Conservation (phyloP, 1,284 basidiomycete genomes). For the Rhodotorula sp. region DNA sequence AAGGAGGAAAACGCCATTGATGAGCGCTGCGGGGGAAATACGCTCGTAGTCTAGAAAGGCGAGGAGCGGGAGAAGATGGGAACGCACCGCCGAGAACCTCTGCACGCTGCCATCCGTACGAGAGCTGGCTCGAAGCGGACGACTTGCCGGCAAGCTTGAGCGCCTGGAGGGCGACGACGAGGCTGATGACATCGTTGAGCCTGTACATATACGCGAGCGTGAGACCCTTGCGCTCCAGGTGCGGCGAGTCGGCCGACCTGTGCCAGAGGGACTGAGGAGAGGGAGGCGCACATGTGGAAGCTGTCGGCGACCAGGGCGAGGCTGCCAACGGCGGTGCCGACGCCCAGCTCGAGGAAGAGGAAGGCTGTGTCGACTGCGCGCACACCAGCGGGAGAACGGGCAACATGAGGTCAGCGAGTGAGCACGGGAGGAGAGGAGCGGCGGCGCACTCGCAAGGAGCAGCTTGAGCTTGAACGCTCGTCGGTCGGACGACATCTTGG, state of each 20-base stretch:
- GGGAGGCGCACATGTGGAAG: slow-evolving; percentile 82
- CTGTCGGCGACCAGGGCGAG: slow-evolving; percentile 81
- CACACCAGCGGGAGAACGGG: slow-evolving; percentile 64
- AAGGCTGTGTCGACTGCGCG: slow-evolving; percentile 75
- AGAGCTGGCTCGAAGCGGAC: slow-evolving; percentile 65
- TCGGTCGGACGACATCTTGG: slow-evolving; percentile 8
- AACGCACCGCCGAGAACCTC: slow-evolving; percentile 78
- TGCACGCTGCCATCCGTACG: slow-evolving; percentile 98
- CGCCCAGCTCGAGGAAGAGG: slow-evolving; percentile 88
- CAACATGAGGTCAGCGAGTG: slow-evolving; percentile 49
- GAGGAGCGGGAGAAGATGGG: slow-evolving; percentile 47
- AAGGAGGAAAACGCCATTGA: slow-evolving; percentile 95
- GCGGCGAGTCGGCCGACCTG: background rate
- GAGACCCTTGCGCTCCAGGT: background rate
- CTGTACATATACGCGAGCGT: background rate
- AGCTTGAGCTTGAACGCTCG: slow-evolving; percentile 41
- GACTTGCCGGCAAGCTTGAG: slow-evolving; percentile 60
- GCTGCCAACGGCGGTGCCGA: slow-evolving; percentile 57
- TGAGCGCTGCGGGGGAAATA: slow-evolving; percentile 53
- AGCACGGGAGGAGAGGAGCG: too few relatives aligned
- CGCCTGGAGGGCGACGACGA: slow-evolving; percentile 93
- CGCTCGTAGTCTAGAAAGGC: background rate
- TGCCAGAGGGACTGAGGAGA: background rate
- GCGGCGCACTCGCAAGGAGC: slow-evolving; percentile 32
- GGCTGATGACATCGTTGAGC: slow-evolving; percentile 77